A percentile compares a stretch with the other conserved stretches of the same genome.
Conservation (phyloP, 176 grass and related monocot genomes). For the Oryza brachyantha region DNA sequence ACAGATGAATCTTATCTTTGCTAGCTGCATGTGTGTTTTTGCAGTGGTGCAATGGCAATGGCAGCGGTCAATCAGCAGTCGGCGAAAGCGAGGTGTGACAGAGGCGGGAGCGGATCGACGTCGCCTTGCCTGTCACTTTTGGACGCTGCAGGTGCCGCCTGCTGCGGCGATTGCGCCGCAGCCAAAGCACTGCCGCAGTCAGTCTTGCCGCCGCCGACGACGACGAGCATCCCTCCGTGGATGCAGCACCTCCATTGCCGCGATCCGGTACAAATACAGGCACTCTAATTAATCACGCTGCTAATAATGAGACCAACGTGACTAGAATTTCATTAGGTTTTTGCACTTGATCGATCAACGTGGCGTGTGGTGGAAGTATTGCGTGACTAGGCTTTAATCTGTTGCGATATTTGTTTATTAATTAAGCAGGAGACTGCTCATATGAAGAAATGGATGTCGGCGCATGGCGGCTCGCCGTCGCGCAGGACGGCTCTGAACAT, state of each 20-base stretch:
- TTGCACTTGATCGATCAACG: not conserved
- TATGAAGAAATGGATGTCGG: constrained; percentile 45
- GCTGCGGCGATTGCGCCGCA: constrained; percentile 5
- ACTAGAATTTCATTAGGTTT: too few species aligned
- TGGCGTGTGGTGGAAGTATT: not conserved
- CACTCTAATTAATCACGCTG: not conserved
- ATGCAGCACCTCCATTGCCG: constrained; percentile 45
- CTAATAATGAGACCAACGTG: too few species aligned
- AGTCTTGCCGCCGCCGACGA: constrained; percentile 22
- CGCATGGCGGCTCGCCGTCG: constrained; percentile 12
- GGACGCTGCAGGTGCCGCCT: constrained; percentile 2
- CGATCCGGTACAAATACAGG: constrained; percentile 26
- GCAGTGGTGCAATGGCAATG: constrained; percentile 19
- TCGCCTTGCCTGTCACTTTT: constrained; percentile 34
- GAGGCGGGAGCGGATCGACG: not conserved
- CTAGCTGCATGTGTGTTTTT: not conserved
- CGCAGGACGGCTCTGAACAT: constrained; percentile 26
- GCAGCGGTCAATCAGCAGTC: constrained; percentile 2
- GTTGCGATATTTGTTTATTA: too few species aligned
- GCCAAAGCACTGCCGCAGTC: not conserved
- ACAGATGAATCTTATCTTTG: constrained; percentile 37
- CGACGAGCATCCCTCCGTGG: constrained; percentile 57
- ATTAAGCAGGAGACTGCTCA: constrained; percentile 30
- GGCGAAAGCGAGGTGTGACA: constrained; percentile 2
- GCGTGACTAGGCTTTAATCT: not conserved